Percentiles rank a stretch among this genome's conserved stretches.
phyloP scores from a whole-genome alignment of 345 rosid genomes.

The Orychophragmus violaceus region DNA sequence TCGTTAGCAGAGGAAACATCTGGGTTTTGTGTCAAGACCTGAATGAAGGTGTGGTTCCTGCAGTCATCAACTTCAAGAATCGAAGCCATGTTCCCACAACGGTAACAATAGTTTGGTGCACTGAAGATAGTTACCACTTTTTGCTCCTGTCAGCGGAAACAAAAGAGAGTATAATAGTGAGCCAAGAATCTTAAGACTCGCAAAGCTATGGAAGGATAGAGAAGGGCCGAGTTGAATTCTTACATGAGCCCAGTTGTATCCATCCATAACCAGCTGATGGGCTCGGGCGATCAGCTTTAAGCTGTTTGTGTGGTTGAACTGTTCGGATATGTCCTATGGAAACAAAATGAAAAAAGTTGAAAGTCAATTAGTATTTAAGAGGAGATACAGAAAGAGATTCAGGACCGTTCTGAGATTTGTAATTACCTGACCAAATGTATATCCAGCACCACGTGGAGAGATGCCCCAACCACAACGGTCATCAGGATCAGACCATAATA shows the following conservation, averaged over 20 bases:
- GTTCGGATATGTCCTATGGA: constrained; percentile 89
- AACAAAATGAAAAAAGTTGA: neutral
- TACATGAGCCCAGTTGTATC: constrained; percentile 98
- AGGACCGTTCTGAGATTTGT: neutral
- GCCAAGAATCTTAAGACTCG: neutral
- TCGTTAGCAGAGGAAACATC: neutral
- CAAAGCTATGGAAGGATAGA: neutral
- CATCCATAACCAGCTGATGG: constrained; percentile 96
- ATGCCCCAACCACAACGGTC: constrained; percentile 98
- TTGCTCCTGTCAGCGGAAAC: constrained; percentile 58
- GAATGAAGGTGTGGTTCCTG: constrained; percentile 90
- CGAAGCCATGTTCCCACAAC: constrained; percentile 98
- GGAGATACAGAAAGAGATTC: neutral
- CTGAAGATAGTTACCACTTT: constrained; percentile 95
- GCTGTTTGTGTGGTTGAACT: constrained; percentile 84
- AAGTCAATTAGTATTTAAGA: neutral
- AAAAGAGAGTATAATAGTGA: neutral
- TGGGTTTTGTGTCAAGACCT: constrained; percentile 41
- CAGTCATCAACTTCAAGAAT: constrained; percentile 92
- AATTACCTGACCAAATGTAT: constrained; percentile 90
- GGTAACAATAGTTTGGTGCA: constrained; percentile 94
- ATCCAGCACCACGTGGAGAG: constrained; percentile 96
- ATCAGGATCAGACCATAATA: constrained; percentile 97
- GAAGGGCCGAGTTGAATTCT: constrained; percentile 11
- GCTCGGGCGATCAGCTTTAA: constrained; percentile 91